Conservation (phyloP, 441 rosid genomes). For the Melastoma candidum region DNA sequence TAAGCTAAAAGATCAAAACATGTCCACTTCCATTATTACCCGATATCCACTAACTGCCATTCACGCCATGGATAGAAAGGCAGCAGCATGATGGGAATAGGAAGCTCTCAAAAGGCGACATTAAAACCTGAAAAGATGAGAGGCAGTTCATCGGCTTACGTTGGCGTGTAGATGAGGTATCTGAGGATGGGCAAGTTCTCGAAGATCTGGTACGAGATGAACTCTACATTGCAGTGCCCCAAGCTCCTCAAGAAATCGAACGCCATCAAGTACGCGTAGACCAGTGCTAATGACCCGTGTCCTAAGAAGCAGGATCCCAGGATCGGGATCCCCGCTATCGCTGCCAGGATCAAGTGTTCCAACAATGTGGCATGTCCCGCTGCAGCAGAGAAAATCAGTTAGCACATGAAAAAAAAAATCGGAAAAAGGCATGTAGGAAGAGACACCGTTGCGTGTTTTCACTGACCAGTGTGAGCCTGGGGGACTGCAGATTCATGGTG, state of each 20-base stretch:
- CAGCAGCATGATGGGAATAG: no score
- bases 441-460: not conserved
- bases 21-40: no score
- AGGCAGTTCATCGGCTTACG: slow-evolving; percentile 35
- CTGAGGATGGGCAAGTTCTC: slow-evolving; percentile 44
- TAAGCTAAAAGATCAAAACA: no score
- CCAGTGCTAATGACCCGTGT: slow-evolving; percentile 42
- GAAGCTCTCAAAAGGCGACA: no score
- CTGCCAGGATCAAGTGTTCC: slow-evolving; percentile 51
- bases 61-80: no score
- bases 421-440: not conserved
- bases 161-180: slow-evolving; percentile 68
- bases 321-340: slow-evolving; percentile 55
- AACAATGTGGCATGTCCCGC: slow-evolving; percentile 58
- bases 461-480: slow-evolving; percentile 59
- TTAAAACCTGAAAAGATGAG: no score
- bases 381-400: slow-evolving; percentile 15
- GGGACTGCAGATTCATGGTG: slow-evolving; percentile 78
- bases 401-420: no score
- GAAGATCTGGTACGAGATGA: slow-evolving; percentile 51
- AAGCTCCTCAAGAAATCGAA: slow-evolving; percentile 78
- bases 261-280: slow-evolving; percentile 42
- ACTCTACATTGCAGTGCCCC: slow-evolving; percentile 77
- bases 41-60: no score
- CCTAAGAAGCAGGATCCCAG: slow-evolving; percentile 48